Conservation (phyloP, 495 filamentous ascomycete species). For the Niebla homalea region DNA sequence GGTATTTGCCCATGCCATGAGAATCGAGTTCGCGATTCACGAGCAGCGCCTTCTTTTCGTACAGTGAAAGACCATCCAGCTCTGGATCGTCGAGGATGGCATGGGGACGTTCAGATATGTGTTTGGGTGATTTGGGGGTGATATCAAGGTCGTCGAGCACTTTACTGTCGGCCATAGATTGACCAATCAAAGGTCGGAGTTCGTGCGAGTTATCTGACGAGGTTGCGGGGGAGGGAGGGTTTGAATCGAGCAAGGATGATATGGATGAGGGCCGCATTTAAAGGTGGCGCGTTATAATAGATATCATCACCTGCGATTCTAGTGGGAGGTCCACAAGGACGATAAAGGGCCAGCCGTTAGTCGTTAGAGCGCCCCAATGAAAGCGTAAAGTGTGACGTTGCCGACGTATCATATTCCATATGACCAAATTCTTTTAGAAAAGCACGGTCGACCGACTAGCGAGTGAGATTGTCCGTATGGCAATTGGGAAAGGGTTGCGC, state of each 20-base stretch:
- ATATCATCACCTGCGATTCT: not conserved
- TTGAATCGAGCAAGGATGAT: not conserved
- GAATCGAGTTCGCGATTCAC: conserved; percentile 34
- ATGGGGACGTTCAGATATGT: not conserved
- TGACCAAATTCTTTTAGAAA: no score
- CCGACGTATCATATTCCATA: not conserved
- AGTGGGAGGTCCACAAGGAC: not conserved
- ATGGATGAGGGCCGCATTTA: no score
- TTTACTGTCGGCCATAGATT: conserved; percentile 11
- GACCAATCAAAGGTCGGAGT: conserved; percentile 1
- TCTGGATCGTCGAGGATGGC: conserved; percentile 13
- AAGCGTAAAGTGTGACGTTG: not conserved
- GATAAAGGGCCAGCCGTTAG: not conserved
- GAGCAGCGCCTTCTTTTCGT: conserved; percentile 31
- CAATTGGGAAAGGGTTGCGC: not conserved
- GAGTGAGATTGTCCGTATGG: not conserved
- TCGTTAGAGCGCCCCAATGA: not conserved
- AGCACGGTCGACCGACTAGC: not conserved
- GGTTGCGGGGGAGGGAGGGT: not conserved
- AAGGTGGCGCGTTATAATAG: not conserved
- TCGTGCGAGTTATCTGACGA: conserved; percentile 3
- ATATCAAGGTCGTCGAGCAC: conserved; percentile 1
- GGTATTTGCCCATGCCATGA: conserved; percentile 38
- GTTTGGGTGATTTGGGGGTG: not conserved
- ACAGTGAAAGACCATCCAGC: conserved; percentile 22